phyloP scores from a whole-genome alignment of 352 stramenopile genomes.

The Phytophthora quininea region DNA sequence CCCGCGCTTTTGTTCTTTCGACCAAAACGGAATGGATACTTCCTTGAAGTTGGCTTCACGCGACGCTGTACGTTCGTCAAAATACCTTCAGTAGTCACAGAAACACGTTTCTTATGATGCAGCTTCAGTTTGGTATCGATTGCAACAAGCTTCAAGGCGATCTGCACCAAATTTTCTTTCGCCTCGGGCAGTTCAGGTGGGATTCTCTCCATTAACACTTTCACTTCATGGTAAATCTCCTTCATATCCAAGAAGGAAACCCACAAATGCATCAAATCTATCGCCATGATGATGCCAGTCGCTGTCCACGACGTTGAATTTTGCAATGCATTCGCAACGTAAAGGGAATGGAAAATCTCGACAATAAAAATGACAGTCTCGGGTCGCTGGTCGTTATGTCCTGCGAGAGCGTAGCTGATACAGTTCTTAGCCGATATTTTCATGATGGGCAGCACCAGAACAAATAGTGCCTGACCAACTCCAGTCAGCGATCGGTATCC shows the following conservation, averaged over 20 bases:
- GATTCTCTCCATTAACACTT: conserved; percentile 14
- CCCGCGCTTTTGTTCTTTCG: too few relatives aligned
- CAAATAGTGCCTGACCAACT: conserved; percentile 9
- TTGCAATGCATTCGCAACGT: conserved; percentile 9
- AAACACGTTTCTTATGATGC: neutral
- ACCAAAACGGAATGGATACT: too few relatives aligned
- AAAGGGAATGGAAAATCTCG: conserved; percentile 12
- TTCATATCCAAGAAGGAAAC: conserved; percentile 8
- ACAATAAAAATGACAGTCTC: conserved; percentile 1
- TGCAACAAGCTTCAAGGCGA: conserved; percentile 13
- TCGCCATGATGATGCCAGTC: conserved; percentile 1
- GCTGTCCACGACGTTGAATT: conserved; percentile 4
- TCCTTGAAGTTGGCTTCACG: too few relatives aligned
- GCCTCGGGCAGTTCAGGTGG: neutral
- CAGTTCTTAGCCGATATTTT: conserved; percentile 2
- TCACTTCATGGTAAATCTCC: conserved; percentile 1
- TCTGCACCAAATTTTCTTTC: conserved; percentile 10
- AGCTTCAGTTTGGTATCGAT: neutral
- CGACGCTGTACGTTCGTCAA: neutral
- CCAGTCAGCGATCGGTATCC: conserved; percentile 14
- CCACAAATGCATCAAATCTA: conserved; percentile 6
- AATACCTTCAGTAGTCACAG: neutral
- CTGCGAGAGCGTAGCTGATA: neutral
- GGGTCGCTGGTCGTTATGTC: neutral
- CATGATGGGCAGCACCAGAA: conserved; percentile 9